These are phyloP conservation scores for Talaromyces sp. DNA, from an alignment of 2,329 filamentous ascomycete species.

Conservation along the genomic window DNA sequence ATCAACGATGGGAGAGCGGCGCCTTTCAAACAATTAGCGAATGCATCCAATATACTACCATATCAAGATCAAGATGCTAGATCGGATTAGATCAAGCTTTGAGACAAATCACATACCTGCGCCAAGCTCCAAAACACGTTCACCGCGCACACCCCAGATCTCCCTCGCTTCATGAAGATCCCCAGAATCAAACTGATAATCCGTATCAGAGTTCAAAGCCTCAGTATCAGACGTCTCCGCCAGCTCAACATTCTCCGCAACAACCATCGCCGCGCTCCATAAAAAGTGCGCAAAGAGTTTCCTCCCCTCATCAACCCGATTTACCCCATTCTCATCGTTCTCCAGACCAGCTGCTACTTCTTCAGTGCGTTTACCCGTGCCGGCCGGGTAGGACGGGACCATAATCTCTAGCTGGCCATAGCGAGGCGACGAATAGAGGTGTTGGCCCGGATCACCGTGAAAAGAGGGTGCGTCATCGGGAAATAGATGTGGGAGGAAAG, in stretches of 20 bases:
- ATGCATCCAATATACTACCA: too few species aligned
- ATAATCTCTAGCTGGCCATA: conserved; percentile 46
- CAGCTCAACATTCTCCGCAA: conserved; percentile 45
- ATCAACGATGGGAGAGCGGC: conserved; percentile 47
- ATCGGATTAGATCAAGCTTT: too few species aligned
- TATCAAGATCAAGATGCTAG: too few species aligned
- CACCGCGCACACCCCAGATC: conserved; percentile 50
- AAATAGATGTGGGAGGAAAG: conserved; percentile 58
- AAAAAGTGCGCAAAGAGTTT: conserved; percentile 62
- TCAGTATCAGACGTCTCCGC: conserved; percentile 22
- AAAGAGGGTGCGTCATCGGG: conserved; percentile 58
- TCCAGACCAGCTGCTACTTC: conserved; percentile 17
- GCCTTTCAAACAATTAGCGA: too few species aligned
- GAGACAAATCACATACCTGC: conserved; percentile 54
- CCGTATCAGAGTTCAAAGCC: not conserved
- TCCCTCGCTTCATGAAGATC: conserved; percentile 13
- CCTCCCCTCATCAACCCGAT: conserved; percentile 49
- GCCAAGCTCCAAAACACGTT: conserved; percentile 61
- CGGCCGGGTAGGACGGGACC: conserved; percentile 48
- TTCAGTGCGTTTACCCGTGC: conserved; percentile 28
- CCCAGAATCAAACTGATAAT: conserved; percentile 14
- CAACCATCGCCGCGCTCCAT: conserved; percentile 58
- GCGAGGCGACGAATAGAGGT: conserved; percentile 51
- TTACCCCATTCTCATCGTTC: conserved; percentile 10
- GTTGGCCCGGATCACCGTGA: conserved; percentile 57